These are phyloP conservation scores for Didymella lethalis DNA, from an alignment of 2,329 filamentous ascomycete genomes.

Conservation along the genomic window DNA sequence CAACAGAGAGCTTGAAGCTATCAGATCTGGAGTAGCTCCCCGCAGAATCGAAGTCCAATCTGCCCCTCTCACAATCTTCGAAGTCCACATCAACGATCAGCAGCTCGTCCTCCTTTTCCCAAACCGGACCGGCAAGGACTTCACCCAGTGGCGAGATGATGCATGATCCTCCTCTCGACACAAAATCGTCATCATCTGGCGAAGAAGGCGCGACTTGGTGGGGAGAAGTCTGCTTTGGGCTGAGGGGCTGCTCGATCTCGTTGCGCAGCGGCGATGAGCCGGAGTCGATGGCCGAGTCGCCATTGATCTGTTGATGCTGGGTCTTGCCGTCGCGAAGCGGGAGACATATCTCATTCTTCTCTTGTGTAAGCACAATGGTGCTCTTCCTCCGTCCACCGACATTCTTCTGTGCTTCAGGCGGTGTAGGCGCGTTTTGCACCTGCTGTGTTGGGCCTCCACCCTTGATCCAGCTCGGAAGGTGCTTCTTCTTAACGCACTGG, in stretches of 20 bases:
- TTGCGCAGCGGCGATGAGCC: constrained; percentile 23
- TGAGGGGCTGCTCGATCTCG: constrained; percentile 27
- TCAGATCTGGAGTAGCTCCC: constrained; percentile 84
- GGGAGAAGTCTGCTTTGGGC: constrained; percentile 28
- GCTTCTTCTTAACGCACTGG: constrained; percentile 72
- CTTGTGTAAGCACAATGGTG: constrained; percentile 51
- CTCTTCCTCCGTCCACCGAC: constrained; percentile 47
- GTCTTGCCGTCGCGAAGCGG: constrained; percentile 37
- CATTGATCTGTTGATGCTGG: constrained; percentile 18
- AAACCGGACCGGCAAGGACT: constrained; percentile 80
- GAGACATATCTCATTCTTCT: constrained; percentile 58
- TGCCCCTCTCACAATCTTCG: constrained; percentile 82
- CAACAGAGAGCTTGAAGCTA: constrained; percentile 66
- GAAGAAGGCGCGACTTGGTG: constrained; percentile 16
- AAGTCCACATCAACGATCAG: constrained; percentile 80
- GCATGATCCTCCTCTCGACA: constrained; percentile 79
- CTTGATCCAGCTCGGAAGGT: constrained; percentile 66
- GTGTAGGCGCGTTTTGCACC: background rate
- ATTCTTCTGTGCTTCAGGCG: constrained; percentile 8
- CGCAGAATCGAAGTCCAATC: constrained; percentile 82
- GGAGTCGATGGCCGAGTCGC: constrained; percentile 35
- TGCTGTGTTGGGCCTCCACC: constrained; percentile 20
- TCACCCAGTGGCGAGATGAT: constrained; percentile 82
- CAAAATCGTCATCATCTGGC: constrained; percentile 57
- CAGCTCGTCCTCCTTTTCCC: constrained; percentile 76